Evolutionary conservation across 805 yeast species (phyloP).

Genomic region (Hagleromyces aurorensis): DNA sequence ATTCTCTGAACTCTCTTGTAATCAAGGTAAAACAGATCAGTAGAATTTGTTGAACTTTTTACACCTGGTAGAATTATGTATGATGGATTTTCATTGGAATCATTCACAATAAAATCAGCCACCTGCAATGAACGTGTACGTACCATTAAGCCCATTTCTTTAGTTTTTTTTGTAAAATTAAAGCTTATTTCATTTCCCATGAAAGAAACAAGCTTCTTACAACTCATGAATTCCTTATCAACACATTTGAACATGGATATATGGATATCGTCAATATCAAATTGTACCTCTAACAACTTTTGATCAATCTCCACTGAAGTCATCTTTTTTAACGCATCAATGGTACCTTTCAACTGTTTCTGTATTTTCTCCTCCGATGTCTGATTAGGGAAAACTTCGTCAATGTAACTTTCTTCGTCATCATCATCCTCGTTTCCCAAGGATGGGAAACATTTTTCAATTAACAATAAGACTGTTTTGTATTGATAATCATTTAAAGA

Average conservation of each 20-base stretch:
- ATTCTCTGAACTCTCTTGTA: constrained; percentile 54
- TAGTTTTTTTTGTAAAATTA: constrained; percentile 49
- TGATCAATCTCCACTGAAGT: constrained; percentile 43
- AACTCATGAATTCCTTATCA: constrained; percentile 48
- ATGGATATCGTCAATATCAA: constrained; percentile 57
- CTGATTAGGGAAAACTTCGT: constrained; percentile 5
- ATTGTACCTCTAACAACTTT: constrained; percentile 60
- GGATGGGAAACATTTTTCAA: constrained; percentile 60
- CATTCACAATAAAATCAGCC: constrained; percentile 64
- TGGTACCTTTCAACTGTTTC: constrained; percentile 17
- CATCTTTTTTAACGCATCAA: constrained; percentile 32
- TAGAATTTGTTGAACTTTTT: constrained; percentile 32
- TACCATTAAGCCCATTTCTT: constrained; percentile 59
- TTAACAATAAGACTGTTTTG: constrained; percentile 71
- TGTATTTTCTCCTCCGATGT: constrained; percentile 20
- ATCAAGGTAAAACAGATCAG: constrained; percentile 50
- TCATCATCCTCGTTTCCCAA: constrained; percentile 27
- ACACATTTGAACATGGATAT: constrained; percentile 62
- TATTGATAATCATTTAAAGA: constrained; percentile 85
- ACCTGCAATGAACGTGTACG: constrained; percentile 57
- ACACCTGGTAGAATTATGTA: constrained; percentile 60
- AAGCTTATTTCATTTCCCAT: constrained; percentile 58
- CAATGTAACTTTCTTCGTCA: constrained; percentile 10
- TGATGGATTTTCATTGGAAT: constrained; percentile 55
- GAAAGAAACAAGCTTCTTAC: constrained; percentile 65